Percentiles rank a stretch among this genome's conserved stretches.
Evolutionary conservation across 2,329 filamentous ascomycete genomes (phyloP).

Genomic region (Plenodomus lindquistii): DNA sequence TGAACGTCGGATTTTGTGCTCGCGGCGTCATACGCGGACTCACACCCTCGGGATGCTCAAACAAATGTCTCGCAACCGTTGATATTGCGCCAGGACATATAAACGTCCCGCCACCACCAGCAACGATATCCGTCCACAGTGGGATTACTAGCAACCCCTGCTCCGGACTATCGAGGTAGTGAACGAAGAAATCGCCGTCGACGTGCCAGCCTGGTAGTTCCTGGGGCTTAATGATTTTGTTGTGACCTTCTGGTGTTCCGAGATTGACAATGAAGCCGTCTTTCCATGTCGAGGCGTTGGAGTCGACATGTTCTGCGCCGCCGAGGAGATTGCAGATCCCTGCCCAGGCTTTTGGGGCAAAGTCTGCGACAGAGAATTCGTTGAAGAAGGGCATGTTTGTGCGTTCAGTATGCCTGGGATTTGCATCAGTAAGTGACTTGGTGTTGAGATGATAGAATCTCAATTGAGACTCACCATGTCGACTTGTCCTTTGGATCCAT

Average conservation of each 20-base stretch:
- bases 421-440: not conserved
- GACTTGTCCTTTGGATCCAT: slow-evolving; percentile 66
- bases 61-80: slow-evolving; percentile 59
- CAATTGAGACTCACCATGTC: slow-evolving; percentile 57
- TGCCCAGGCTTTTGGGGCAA: slow-evolving; percentile 68
- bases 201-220: slow-evolving; percentile 67
- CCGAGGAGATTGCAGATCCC: slow-evolving; percentile 70
- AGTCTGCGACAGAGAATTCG: slow-evolving; percentile 56
- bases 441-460: not conserved
- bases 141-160: slow-evolving; percentile 71
- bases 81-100: slow-evolving; percentile 65
- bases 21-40: slow-evolving; percentile 67
- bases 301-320: slow-evolving; percentile 52
- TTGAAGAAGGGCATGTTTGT: slow-evolving; percentile 67
- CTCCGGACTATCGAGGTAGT: slow-evolving; percentile 72
- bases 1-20: slow-evolving; percentile 51
- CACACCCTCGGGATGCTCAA: slow-evolving; percentile 67
- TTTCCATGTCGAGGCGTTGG: slow-evolving; percentile 58
- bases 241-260: slow-evolving; percentile 57
- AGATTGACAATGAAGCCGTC: slow-evolving; percentile 73
- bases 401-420: slow-evolving; percentile 52
- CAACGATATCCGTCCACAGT: slow-evolving; percentile 65
- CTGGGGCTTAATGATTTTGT: slow-evolving; percentile 55
- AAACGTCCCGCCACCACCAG: slow-evolving; percentile 66
- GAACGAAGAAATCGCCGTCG: slow-evolving; percentile 73